Conservation (phyloP, 805 yeast species). For the Dipodascopsis uninucleata region DNA sequence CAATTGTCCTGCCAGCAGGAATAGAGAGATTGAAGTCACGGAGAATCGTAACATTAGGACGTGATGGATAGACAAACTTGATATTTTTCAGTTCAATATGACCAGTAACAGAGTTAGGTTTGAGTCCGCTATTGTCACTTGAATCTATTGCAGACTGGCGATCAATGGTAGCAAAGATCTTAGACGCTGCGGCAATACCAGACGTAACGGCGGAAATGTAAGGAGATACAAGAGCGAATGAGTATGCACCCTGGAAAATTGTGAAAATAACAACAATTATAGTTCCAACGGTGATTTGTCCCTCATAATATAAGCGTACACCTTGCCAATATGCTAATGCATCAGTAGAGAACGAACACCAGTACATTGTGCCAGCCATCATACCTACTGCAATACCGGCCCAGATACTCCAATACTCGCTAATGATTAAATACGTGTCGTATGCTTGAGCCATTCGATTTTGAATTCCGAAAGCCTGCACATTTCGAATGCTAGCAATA, state of each 20-base stretch:
- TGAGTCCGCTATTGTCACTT: conserved; percentile 25
- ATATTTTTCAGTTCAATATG: conserved; percentile 80
- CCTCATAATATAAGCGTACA: conserved; percentile 24
- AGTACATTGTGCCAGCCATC: conserved; percentile 35
- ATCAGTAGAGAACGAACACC: conserved; percentile 27
- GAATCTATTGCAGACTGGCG: conserved; percentile 40
- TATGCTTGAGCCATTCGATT: conserved; percentile 35
- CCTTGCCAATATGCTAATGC: conserved; percentile 35
- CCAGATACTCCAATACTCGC: conserved; percentile 24
- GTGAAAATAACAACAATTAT: conserved; percentile 32
- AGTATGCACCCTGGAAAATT: conserved; percentile 42
- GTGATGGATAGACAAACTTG: conserved; percentile 75
- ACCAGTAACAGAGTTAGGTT: conserved; percentile 41
- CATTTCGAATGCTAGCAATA: conserved; percentile 39
- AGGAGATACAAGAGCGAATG: conserved; percentile 41
- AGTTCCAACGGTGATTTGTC: conserved; percentile 21
- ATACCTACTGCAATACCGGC: conserved; percentile 12
- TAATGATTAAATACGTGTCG: conserved; percentile 31
- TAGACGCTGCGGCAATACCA: conserved; percentile 40
- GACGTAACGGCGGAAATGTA: conserved; percentile 36
- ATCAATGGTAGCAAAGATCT: conserved; percentile 41
- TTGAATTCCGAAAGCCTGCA: conserved; percentile 43
- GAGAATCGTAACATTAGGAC: conserved; percentile 77
- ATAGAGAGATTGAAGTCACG: conserved; percentile 70
- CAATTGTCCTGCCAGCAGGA: conserved; percentile 86